A percentile compares a stretch with the other conserved stretches of the same genome.
These are phyloP conservation scores for Colletotrichum neosansevieriae DNA, from an alignment of 2,329 filamentous ascomycete species.

Conservation along the genomic window DNA sequence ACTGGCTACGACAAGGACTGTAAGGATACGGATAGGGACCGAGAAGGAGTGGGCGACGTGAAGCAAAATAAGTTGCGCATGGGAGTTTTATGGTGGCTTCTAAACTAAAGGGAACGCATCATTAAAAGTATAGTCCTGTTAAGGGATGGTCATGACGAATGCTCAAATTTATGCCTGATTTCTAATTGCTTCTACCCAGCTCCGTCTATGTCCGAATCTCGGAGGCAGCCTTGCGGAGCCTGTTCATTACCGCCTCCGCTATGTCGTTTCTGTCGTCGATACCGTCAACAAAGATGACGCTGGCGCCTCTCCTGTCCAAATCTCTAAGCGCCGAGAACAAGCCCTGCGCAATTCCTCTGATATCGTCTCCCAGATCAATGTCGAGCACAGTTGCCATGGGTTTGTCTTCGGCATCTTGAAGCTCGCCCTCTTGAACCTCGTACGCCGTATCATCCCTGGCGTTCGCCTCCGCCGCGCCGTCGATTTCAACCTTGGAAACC, in stretches of 20 bases:
- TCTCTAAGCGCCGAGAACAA: slow-evolving; percentile 90
- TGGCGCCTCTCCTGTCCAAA: slow-evolving; percentile 82
- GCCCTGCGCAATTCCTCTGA: slow-evolving; percentile 82
- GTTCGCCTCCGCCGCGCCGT: slow-evolving; percentile 41
- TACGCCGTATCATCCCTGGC: slow-evolving; percentile 50
- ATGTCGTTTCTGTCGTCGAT: slow-evolving; percentile 84
- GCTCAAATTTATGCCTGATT: slow-evolving; percentile 41
- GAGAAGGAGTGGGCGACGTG: slow-evolving; percentile 7
- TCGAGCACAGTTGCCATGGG: slow-evolving; percentile 68
- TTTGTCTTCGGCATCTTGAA: slow-evolving; percentile 50
- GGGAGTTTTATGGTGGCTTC: slow-evolving; percentile 42
- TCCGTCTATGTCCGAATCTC: slow-evolving; percentile 63
- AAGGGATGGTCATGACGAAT: slow-evolving; percentile 38
- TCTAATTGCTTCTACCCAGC: slow-evolving; percentile 13
- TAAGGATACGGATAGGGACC: slow-evolving; percentile 52
- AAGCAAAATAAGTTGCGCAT: slow-evolving; percentile 18
- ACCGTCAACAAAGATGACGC: slow-evolving; percentile 92
- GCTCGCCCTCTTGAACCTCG: slow-evolving; percentile 55
- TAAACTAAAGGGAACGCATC: slow-evolving; percentile 39
- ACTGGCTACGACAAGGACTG: slow-evolving; percentile 88
- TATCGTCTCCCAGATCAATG: slow-evolving; percentile 77
- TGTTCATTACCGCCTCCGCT: slow-evolving; percentile 88
- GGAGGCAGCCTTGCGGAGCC: slow-evolving; percentile 81
- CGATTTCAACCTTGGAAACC: slow-evolving; percentile 46
- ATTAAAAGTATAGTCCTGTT: slow-evolving; percentile 39